Evolutionary conservation across 129 eudicot species (phyloP), one percentile per base, ranked within the genome.

Genomic region (Helianthus tuberosus): DNA sequence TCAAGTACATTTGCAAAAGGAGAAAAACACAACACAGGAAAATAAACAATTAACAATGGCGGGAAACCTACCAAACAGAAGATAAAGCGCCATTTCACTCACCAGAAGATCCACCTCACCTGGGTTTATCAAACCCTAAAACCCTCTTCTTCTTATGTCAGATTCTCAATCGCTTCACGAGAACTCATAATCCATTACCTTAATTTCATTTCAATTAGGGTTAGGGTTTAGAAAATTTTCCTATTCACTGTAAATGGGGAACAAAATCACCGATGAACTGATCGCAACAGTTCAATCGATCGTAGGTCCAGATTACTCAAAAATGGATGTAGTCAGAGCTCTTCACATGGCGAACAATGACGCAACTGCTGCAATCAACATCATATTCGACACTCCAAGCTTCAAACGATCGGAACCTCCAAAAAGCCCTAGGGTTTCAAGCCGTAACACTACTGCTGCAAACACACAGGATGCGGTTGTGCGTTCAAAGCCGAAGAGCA

Each of bases 301-400:
- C 25, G 86, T 94, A 5, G 98, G 97, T 60, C 65, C 44, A 9
- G 96, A 90, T 10, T 88, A 81, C 74, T 79, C 97, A 15, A 86
- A 84, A 15, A 90, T 94, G 99, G 99, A 94, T 81, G 83, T 94
- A 75, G 83, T 91, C 74, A 84, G 99, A 79, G 97, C 99, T 8
- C 96, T 94, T 68, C 99, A 94, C 83, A 79, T 94, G 97, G 89
- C 99, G 47, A 94, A 91, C 13, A 91, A 94, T 64, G 96, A 94
- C 23, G 85, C 88, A 10, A 91, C 96, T 10, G 97, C 89, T 16
- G 98, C 98, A 51, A 94, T 94, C 39, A 94, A 94, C 80, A 91
- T 94, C 11, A 88, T 94, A 1, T 83, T 94, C 58, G 98, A 94
- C 72, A 80, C 97, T 27, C 96, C 98, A 29, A 86, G 73, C 25